These are phyloP conservation scores for Gleditsia sinensis DNA, from an alignment of 306 rosid genomes.

Conservation along the genomic window DNA sequence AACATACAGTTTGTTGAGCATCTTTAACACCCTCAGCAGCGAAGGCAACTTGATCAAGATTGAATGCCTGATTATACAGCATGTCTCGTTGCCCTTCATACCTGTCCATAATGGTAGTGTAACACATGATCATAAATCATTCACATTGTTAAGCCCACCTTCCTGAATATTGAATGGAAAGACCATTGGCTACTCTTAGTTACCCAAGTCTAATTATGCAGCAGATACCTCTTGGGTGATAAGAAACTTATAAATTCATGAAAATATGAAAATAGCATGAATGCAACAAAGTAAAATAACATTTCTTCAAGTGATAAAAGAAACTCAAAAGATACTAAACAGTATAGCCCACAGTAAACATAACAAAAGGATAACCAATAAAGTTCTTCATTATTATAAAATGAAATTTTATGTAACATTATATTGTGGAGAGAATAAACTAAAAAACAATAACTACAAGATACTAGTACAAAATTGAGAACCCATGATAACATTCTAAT, in stretches of 20 bases:
- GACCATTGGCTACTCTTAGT: background rate
- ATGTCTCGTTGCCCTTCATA: constrained; percentile 97
- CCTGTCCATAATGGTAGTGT: constrained; percentile 53
- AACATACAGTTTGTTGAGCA: constrained; percentile 93
- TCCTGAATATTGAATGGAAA: constrained; percentile 24
- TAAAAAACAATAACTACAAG: background rate
- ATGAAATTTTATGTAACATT: background rate
- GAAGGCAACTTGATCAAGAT: constrained; percentile 94
- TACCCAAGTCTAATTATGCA: background rate
- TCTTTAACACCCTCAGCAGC: constrained; percentile 90
- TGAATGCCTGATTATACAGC: constrained; percentile 90
- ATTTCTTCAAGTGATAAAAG: background rate
- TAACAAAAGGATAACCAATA: background rate
- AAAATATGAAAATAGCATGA: background rate
- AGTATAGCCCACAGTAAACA: background rate
- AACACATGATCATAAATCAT: background rate
- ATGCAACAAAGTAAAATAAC: background rate
- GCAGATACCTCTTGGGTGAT: background rate
- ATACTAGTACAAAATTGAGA: background rate
- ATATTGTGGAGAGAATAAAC: background rate
- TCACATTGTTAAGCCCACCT: constrained; percentile 17
- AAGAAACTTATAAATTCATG: background rate
- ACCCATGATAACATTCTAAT: background rate
- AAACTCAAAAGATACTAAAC: background rate
- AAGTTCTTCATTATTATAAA: background rate